Evolutionary conservation across 2,329 filamentous ascomycete species (phyloP).

Genomic region (Talaromyces amestolkiae): DNA sequence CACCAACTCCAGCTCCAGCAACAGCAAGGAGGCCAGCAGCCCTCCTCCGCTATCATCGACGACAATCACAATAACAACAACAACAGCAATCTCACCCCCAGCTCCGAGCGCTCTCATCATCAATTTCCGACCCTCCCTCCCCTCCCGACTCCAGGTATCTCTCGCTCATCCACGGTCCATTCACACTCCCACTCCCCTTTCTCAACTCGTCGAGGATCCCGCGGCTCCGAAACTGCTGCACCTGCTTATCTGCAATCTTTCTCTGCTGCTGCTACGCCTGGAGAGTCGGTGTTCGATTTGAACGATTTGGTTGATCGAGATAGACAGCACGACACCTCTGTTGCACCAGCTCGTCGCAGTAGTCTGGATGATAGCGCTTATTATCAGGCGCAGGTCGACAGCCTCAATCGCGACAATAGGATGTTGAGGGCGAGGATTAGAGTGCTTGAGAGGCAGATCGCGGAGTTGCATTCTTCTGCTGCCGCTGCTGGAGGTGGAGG

Average conservation of each 20-base stretch:
- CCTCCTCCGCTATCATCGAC: conserved; percentile 38
- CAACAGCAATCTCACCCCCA: conserved; percentile 30
- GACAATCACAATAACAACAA: conserved; percentile 5
- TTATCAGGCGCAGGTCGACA: conserved; percentile 49
- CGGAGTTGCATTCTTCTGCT: conserved; percentile 10
- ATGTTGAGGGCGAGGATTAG: conserved; percentile 48
- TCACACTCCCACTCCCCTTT: conserved; percentile 29
- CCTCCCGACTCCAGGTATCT: conserved; percentile 20
- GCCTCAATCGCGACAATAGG: conserved; percentile 48
- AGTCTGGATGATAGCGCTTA: conserved; percentile 48
- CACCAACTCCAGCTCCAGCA: conserved; percentile 36
- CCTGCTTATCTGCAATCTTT: not conserved
- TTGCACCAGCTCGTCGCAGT: conserved; percentile 30
- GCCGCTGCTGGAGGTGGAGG: not conserved
- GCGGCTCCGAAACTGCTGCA: conserved; percentile 31
- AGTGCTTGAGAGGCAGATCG: conserved; percentile 37
- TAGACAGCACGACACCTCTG: conserved; percentile 20
- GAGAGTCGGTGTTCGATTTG: conserved; percentile 11
- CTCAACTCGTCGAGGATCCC: conserved; percentile 36
- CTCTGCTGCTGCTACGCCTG: conserved; percentile 32
- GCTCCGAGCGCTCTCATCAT: conserved; percentile 43
- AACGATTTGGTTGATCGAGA: conserved; percentile 26
- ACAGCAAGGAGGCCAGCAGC: conserved; percentile 31
- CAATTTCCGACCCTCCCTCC: conserved; percentile 35
- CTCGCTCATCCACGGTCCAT: conserved; percentile 25